Base-by-base conservation (phyloP, 2,329 filamentous ascomycete species). In the Pseudogymnoascus destructans region DNA sequence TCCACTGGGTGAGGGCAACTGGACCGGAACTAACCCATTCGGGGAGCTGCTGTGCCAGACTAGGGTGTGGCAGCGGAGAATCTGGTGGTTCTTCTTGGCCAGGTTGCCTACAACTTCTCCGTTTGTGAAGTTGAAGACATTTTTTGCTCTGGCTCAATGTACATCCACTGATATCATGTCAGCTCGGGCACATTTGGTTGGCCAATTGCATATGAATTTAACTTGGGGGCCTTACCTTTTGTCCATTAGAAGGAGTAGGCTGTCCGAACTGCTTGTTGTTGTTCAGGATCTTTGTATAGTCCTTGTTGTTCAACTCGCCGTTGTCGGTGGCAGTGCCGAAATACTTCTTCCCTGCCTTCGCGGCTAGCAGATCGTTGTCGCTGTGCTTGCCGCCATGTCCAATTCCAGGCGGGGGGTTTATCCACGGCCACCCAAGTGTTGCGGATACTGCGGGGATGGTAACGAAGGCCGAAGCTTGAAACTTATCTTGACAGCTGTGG, bases 21-120 rank as follows among this genome's bases (percentile, higher is more conserved):
- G n/a, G n/a, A n/a, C n/a, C n/a, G n/a, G n/a, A n/a, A n/a, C n/a
- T n/a, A n/a, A n/a, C n/a, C 77, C 78, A 83, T 27, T 70, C 71
- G 0, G 79, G 77, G 3, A 79, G 71, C 66, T 81, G 77, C 70
- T 72, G 66, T 80, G 72, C 75, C 75, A 78, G 35, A 74, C 72
- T n/a, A 77, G 65, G 30, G 76, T 83, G 66, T 88, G 85, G 68
- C 85, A 86, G 58, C 85, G 74, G 57, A 86, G 65, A 23, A 80
- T 63, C 68, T 79, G 74, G 3, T 73, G 69, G 61, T 79, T 77
- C 32, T 67, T 66, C 63, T 72, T 71, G 10, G 78, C 77, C 15
- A 78, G 69, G 52, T 73, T 70, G 40, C 77, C 70, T 17, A 80
- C 71, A 56, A 75, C 73, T 55, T 86, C 81, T 36, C 79, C 83